Base-by-base conservation (phyloP, 805 yeast genomes). In the Saturnispora ahearnii region DNA sequence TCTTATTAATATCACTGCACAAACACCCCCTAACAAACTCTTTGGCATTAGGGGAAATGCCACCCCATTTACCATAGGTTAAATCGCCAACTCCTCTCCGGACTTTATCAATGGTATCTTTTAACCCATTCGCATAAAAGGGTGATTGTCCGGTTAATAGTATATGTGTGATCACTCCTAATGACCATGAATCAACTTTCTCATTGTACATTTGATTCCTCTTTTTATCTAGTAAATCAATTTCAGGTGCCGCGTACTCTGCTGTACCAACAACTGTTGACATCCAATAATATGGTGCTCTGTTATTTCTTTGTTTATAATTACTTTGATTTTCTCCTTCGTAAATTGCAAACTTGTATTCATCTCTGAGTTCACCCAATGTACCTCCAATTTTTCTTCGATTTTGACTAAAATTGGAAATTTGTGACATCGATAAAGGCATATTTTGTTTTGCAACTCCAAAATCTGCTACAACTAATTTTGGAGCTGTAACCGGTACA, bases 161-260 rank as follows among this genome's bases (percentile, higher is more conserved):
- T 11, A 82, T 78, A 62, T 80, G 80, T 4, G 73, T 58, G 13
- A 82, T 73, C 0, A 82, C 74, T 0, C 88, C 88, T 4, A 82
- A 57, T 1, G 88, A 82, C 89, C 88, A 82, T 36, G 80, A 61
- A 61, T 82, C 88, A 58, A 86, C 81, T 57, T 77, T 78, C 30
- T 63, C 65, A 51, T 72, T 76, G 57, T 81, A 81, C 11, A 21
- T 37, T 30, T 26, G 36, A 9, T 15, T 31, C 4, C n/a, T 33
- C 11, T 24, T 37, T 21, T 28, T 29, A 13, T 33, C 41, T 13
- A 36, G 24, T 47, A 77, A 69, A 0, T 82, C 79, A 10, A 82
- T 79, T 57, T 82, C 88, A 0, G 89, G 89, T 1, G 89, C 88
- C 51, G 81, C 74, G 57, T 82, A 82, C 59, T 82, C 88, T 0